Conservation (phyloP, 1,139 yeast genomes). For the Blastobotrys arbuscula region DNA sequence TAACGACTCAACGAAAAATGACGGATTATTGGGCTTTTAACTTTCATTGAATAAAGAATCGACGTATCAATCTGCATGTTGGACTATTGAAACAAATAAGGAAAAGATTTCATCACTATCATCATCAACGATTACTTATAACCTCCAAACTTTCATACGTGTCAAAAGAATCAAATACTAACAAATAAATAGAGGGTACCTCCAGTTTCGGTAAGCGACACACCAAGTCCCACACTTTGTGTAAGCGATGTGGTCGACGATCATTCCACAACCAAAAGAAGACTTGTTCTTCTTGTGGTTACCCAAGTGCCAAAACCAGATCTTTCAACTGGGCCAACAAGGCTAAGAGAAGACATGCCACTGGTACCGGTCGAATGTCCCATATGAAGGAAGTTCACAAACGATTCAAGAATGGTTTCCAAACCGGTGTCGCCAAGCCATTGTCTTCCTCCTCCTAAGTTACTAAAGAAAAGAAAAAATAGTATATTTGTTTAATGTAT, state of each 20-base stretch:
- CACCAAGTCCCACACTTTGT: slow-evolving; percentile 99
- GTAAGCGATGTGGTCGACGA: slow-evolving; percentile 99
- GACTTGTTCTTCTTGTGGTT: slow-evolving; percentile 98
- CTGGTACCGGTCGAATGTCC: slow-evolving; percentile 99
- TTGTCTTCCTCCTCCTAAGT: slow-evolving; percentile 23
- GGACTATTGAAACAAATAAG: no score
- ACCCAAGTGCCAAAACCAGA: slow-evolving; percentile 91
- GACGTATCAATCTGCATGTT: no score
- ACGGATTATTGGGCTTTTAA: no score
- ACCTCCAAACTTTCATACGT: no score
- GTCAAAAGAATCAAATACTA: neutral
- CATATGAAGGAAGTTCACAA: slow-evolving; percentile 95
- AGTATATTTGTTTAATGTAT: neutral
- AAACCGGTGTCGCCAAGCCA: slow-evolving; percentile 73
- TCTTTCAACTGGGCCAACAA: slow-evolving; percentile 93
- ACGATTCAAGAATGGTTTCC: slow-evolving; percentile 99
- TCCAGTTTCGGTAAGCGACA: slow-evolving; percentile 99
- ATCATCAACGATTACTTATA: no score
- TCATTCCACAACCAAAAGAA: slow-evolving; percentile 99
- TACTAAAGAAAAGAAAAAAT: neutral
- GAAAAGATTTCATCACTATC: no score
- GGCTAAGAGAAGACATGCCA: slow-evolving; percentile 99
- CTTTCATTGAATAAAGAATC: no score
- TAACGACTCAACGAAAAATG: no score
- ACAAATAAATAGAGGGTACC: slow-evolving; percentile 79